A percentile compares a stretch with the other conserved stretches of the same genome.
Evolutionary conservation across 371 early-diverging fungal species (phyloP).

Genomic region (Modicella reniformis): DNA sequence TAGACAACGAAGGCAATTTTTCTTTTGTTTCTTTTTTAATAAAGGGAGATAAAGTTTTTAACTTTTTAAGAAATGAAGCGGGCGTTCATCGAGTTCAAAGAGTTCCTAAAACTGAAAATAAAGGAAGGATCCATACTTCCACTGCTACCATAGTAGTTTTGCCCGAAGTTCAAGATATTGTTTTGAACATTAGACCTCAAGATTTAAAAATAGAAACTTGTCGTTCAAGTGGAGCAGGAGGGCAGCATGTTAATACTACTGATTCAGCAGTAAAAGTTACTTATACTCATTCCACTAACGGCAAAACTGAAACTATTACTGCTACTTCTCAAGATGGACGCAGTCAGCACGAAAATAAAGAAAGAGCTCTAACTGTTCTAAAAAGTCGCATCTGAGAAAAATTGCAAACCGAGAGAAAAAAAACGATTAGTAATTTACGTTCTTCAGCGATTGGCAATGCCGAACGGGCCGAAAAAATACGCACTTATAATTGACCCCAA

Average conservation of each 20-base stretch:
- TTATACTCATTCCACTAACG: no score
- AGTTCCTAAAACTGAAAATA: slow-evolving; percentile 84
- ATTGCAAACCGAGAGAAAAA: no score
- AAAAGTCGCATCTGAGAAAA: no score
- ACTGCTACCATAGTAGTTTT: slow-evolving; percentile 87
- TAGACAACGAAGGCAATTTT: no score
- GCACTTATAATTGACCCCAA: no score
- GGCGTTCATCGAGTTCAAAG: slow-evolving; percentile 89
- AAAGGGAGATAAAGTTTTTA: slow-evolving; percentile 78
- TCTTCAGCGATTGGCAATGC: no score
- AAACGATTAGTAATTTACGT: no score
- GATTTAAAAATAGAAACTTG: slow-evolving; percentile 84
- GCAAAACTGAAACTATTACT: slow-evolving; percentile 88
- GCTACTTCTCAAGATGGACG: slow-evolving; percentile 92
- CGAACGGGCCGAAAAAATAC: no score
- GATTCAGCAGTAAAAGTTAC: slow-evolving; percentile 95
- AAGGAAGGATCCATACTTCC: slow-evolving; percentile 88
- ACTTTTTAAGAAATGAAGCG: slow-evolving; percentile 80
- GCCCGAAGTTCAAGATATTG: slow-evolving; percentile 80
- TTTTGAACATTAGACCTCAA: slow-evolving; percentile 72
- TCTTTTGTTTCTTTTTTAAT: no score
- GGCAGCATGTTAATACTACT: slow-evolving; percentile 95
- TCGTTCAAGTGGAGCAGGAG: slow-evolving; percentile 85
- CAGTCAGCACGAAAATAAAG: slow-evolving; percentile 91
- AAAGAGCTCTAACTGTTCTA: slow-evolving; percentile 86